Percentiles rank a stretch among this genome's conserved stretches.
Evolutionary conservation across 1,284 basidiomycete genomes (phyloP).

Genomic region (Rhodofomes roseus): DNA sequence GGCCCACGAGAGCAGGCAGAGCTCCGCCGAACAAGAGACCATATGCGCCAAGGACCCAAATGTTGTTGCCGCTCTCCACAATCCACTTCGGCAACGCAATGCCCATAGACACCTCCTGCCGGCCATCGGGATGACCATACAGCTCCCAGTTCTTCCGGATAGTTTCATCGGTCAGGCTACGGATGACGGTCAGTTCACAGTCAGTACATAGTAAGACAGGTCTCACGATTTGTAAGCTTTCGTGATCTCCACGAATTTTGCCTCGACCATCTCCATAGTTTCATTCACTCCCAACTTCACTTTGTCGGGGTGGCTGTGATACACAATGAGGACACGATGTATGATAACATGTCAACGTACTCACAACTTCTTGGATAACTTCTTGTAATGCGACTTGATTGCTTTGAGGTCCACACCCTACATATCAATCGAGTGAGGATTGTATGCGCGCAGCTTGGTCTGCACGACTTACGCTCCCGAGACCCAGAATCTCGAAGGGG

Average conservation of each 20-base stretch:
- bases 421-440: not conserved
- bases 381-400: conserved; percentile 96
- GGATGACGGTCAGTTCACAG: not conserved
- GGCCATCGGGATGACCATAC: conserved; percentile 96
- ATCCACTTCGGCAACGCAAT: conserved; percentile 97
- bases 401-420: conserved; percentile 79
- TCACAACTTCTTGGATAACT: conserved; percentile 86
- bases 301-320: conserved; percentile 91
- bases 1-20: conserved; percentile 85
- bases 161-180: conserved; percentile 87
- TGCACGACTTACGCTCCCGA: conserved; percentile 51
- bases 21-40: conserved; percentile 84
- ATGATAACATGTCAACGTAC: conserved; percentile 26
- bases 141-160: conserved; percentile 90
- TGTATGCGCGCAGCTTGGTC: not conserved
- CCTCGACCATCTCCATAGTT: conserved; percentile 87
- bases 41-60: conserved; percentile 88
- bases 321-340: conserved; percentile 4
- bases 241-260: conserved; percentile 90
- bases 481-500: conserved; percentile 92
- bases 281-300: conserved; percentile 81
- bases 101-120: conserved; percentile 92
- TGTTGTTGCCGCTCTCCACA: conserved; percentile 87
- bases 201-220: not conserved
- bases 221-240: conserved; percentile 96